A percentile compares a stretch with the other conserved stretches of the same genome.
phyloP scores from a whole-genome alignment of 1,139 yeast species.

The Tardiomyces blankii region DNA sequence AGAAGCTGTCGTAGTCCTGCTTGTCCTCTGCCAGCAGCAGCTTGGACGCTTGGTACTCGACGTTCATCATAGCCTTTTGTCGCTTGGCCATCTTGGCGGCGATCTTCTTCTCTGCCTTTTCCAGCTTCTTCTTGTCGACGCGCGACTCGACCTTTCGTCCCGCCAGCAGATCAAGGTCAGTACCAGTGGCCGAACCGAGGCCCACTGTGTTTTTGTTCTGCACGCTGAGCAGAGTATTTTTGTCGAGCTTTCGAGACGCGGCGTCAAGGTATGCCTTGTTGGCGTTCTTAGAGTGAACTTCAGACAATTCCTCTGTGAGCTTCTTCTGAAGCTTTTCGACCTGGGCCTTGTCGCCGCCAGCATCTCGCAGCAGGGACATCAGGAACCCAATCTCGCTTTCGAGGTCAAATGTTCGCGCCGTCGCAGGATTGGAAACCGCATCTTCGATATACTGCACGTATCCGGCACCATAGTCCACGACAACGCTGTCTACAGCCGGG shows the following conservation, averaged over 20 bases:
- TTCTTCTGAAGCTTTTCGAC: slow-evolving; percentile 38
- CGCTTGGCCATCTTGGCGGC: slow-evolving; percentile 95
- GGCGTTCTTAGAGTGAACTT: slow-evolving; percentile 55
- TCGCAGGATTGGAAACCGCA: slow-evolving; percentile 73
- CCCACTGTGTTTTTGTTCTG: slow-evolving; percentile 27
- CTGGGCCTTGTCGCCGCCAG: slow-evolving; percentile 61
- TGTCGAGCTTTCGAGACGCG: slow-evolving; percentile 58
- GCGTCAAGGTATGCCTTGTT: slow-evolving; percentile 53
- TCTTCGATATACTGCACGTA: slow-evolving; percentile 68
- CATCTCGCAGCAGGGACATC: slow-evolving; percentile 51
- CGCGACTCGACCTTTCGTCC: slow-evolving; percentile 88
- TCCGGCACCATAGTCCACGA: slow-evolving; percentile 85
- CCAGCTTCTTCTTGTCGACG: slow-evolving; percentile 92
- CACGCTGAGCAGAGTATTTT: slow-evolving; percentile 26
- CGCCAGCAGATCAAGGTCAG: slow-evolving; percentile 68
- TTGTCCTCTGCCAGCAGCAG: slow-evolving; percentile 51
- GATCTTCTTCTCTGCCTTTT: slow-evolving; percentile 93
- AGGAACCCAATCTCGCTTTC: slow-evolving; percentile 57
- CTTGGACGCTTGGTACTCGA: slow-evolving; percentile 83
- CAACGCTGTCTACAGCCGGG: slow-evolving; percentile 80
- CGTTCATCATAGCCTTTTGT: slow-evolving; percentile 47
- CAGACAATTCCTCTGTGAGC: slow-evolving; percentile 38
- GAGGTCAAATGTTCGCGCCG: slow-evolving; percentile 52
- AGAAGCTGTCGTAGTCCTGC: slow-evolving; percentile 79
- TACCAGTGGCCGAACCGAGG: slow-evolving; percentile 40